phyloP scores from a whole-genome alignment of 495 filamentous ascomycete genomes.

The Tricharina praecox region DNA sequence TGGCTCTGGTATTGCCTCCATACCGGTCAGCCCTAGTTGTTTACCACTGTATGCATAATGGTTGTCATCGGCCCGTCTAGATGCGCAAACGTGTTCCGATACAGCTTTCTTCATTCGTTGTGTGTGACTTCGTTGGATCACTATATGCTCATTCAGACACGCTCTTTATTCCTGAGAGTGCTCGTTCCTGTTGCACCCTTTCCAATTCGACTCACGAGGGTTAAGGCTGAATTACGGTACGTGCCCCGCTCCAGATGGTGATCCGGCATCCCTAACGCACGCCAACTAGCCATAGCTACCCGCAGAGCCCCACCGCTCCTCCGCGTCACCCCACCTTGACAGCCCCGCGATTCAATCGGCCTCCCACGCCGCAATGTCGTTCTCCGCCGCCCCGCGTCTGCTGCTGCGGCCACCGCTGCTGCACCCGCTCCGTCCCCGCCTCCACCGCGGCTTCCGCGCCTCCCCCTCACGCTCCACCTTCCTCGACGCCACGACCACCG shows the following conservation, averaged over 20 bases:
- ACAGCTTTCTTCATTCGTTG: background rate
- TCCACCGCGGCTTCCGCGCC: constrained; percentile 32
- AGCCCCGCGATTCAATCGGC: too few species aligned
- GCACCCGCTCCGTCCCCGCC: constrained; percentile 15
- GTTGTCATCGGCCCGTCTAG: too few species aligned
- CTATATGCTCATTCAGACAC: background rate
- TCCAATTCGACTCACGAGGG: too few species aligned
- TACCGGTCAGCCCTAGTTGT: too few species aligned
- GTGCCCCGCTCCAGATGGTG: too few species aligned
- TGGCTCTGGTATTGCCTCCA: too few species aligned
- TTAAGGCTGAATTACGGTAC: too few species aligned
- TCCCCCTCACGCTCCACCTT: constrained; percentile 15
- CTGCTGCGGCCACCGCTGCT: constrained; percentile 4
- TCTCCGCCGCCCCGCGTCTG: constrained; percentile 6
- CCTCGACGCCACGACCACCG: constrained; percentile 36
- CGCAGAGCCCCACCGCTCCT: constrained; percentile 1
- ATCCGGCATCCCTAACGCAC: too few species aligned
- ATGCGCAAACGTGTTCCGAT: too few species aligned
- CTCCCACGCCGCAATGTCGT: constrained; percentile 3
- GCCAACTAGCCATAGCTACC: background rate
- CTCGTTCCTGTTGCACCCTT: background rate
- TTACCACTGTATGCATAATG: too few species aligned
- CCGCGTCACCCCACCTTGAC: background rate
- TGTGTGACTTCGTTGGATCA: background rate
- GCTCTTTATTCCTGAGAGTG: background rate